Conservation (phyloP, 371 early-diverging fungal species). For the Mucor mucedo region DNA sequence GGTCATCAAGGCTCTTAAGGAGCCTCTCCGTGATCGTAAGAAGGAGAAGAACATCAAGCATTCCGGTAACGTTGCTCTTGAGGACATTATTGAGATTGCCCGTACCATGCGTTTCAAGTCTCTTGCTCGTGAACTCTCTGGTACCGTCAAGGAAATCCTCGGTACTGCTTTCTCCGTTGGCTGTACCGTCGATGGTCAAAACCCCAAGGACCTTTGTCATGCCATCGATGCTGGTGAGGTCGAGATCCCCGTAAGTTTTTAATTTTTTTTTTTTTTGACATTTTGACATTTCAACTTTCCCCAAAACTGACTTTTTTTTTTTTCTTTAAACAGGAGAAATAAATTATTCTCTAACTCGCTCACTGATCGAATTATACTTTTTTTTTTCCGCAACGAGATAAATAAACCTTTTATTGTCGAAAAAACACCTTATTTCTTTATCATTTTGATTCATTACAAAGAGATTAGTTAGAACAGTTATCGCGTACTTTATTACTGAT, state of each 20-base stretch:
- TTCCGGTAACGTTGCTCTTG: conserved; percentile 89
- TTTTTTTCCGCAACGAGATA: too few species aligned
- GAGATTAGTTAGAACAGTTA: too few species aligned
- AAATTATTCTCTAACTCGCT: conserved; percentile 4
- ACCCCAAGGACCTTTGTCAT: conserved; percentile 52
- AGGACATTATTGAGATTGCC: conserved; percentile 97
- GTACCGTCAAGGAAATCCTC: conserved; percentile 98
- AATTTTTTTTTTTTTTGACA: not conserved
- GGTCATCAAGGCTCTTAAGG: conserved; percentile 99
- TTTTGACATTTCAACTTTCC: conserved; percentile 66
- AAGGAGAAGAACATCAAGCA: conserved; percentile 99
- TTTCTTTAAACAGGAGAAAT: conserved; percentile 93
- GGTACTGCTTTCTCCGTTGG: conserved; percentile 99
- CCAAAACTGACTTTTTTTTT: conserved; percentile 62
- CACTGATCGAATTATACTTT: too few species aligned
- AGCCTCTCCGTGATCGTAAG: conserved; percentile 99
- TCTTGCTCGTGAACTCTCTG: conserved; percentile 83
- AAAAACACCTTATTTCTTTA: too few species aligned
- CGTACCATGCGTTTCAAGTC: conserved; percentile 96
- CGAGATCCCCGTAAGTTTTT: conserved; percentile 78
- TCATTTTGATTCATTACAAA: too few species aligned
- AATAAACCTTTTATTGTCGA: too few species aligned
- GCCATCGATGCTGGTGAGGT: conserved; percentile 79
- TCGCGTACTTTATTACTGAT: too few species aligned
- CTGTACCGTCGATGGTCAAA: conserved; percentile 79